Evolutionary conservation across 441 rosid species (phyloP), one percentile per base, ranked within the genome.

Genomic region (Jatropha multifida): DNA sequence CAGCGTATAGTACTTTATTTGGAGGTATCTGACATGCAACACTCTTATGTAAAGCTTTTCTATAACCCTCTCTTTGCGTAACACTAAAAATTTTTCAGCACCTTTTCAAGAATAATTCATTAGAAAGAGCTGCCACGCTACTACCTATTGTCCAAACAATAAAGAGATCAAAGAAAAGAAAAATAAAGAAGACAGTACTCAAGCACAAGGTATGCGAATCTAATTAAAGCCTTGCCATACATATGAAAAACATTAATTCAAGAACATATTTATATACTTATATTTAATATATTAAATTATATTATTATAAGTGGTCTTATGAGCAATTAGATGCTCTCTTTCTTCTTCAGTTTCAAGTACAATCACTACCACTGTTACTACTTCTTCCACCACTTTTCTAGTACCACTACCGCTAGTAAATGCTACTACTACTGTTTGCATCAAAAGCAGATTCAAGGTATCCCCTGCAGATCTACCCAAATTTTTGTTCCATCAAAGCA

Each of bases 361-460:
- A 85, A 74, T 80, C 75, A 76, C 81, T 66, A 20, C 67, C 66
- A 61, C 32, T 32, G 32, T 2, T 32, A 32, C 32, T 32, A 32
- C 1, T 40, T 66, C 72, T 20, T 68, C 64, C 68, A 59, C 76
- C 69, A 68, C 86, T 61, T 77, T 74, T 13, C 79, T 73, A 72
- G 46, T 69, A 64, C 51, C 27, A 61, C 60, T 54, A 72, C 59
- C 62, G 75, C 80, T 69, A 68, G n/a, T 32, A 27, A 56, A 61
- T 61, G 27, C 48, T 68, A 78, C 80, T 69, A 68, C 55, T 74
- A 80, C 79, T 73, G 85, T 82, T 83, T 77, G 79, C 83, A 80
- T 80, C 82, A 38, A 83, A 73, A 82, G 80, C 72, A 79, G 83
- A 79, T 77, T 73, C 80, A 73, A 49, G 76, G 79, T 70, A 72